Evolutionary conservation across 495 filamentous ascomycete genomes (phyloP), one percentile per base, ranked within the genome.

Genomic region (Hypomontagnella monticulosa): DNA sequence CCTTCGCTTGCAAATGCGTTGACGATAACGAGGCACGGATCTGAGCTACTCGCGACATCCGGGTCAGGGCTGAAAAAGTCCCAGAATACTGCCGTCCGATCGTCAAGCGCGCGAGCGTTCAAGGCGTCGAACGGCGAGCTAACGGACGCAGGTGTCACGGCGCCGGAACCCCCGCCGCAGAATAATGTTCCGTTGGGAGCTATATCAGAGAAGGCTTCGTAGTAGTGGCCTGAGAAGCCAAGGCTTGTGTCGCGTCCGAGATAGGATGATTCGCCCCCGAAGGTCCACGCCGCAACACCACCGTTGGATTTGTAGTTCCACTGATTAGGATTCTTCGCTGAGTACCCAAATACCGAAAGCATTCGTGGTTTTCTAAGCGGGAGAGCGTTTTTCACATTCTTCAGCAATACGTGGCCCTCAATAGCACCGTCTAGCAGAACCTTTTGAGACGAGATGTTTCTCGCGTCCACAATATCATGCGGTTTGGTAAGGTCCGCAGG

Each of bases 1-100:
- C 69, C 80, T 58, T 88, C 85, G 0, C 78, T 76, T 1, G 83
- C 76, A 46, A 79, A 82, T 1, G 73, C 73, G 44, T 84, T 88
- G 43, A 84, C 76, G 55, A 87, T 83, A 0, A 87, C 79, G 4
- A 84, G 61, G 61, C 84, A 86, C 3, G 90, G 76, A 63, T 91
- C 88, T 47, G 85, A 79, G 4, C 71, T 55, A 3, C 46, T 53
- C 20, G 71, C 61, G 9, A 77, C 71, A 36, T 67, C 59, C 12
- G 73, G 67, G 6, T 72, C 65, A 1, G 61, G 47, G 44, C 49
- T 73, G 66, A 71, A 75, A 62, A 34, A 76, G 56, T 68, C 78
- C 74, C 48, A 84, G 67, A 56, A 72, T 44, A 70, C 57, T 44
- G 33, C 74, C 52, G 70, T 85, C 60, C 79, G 79, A 46, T 88